Evolutionary conservation across 169 alveolate species (phyloP), one percentile per base, ranked within the genome.

Genomic region (Eimeria mitis): DNA sequence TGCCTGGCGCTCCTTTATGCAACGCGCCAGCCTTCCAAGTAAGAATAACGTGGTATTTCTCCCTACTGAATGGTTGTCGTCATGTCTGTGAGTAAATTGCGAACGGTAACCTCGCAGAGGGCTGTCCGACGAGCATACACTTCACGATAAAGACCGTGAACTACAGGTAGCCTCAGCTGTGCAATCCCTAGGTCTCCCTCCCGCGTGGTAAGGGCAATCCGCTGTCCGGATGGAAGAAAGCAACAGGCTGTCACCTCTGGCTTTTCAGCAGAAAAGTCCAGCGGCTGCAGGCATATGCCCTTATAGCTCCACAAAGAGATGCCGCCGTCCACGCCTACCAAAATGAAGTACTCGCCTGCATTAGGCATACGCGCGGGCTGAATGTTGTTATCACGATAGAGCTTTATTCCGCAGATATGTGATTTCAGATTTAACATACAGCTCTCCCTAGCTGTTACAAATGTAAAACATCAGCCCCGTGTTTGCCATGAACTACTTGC

Each of bases 141-240:
- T 88, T 98, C 99, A 90, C 98, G 94, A 95, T 98, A 96, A 31
- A 98, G 97, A 1, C 99, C 99, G 96, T 98, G 99, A 34, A 98
- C 98, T 3, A 97, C 96, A 37, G 97, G 94, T 94, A 98, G 97
- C 70, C 97, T 90, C 42, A 98, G 91, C 87, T 98, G 97, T 89
- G 97, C 97, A 37, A 98, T 79, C 40, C 97, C 92, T n/a, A 98
- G 96, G 42, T 95, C 96, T 37, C 99, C 99, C 63, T 98, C 97
- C 44, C 91, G 47, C 94, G 98, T 98, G 44, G 98, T 95, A 2
- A 98, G 98, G 37, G 96, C 96, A 71, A 96, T 96, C 61, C 98
- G 96, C 89, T 37, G 96, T 91, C 87, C 88, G 8, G 88, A 79
- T 25, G 95, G 91, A 49, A 23, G 49, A 14, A 42, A n/a, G 78